Evolutionary conservation across 768 basidiomycete species (phyloP).

Genomic region (Leccinum olivaceopallidum): DNA sequence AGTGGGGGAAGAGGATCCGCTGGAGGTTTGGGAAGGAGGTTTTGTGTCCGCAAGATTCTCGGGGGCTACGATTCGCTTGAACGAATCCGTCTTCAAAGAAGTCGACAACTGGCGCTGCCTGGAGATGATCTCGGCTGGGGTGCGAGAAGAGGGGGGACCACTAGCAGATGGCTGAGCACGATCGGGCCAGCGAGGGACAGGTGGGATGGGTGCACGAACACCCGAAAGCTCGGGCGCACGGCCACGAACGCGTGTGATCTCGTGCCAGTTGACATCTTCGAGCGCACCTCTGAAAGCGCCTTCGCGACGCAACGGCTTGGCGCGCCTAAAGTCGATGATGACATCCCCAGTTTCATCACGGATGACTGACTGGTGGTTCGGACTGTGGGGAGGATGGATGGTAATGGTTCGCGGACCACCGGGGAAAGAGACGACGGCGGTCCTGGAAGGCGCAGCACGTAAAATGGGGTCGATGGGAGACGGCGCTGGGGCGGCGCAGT

Average conservation of each 20-base stretch:
- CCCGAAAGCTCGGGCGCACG: constrained; percentile 12
- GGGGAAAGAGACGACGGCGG: constrained; percentile 18
- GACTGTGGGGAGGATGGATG: constrained; percentile 20
- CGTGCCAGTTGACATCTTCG: constrained; percentile 9
- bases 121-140: constrained; percentile 8
- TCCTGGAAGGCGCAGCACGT: background rate
- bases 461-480: background rate
- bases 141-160: background rate
- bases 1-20: constrained; percentile 1
- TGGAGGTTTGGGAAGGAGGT: background rate
- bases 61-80: constrained; percentile 10
- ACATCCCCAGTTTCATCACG: constrained; percentile 20
- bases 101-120: constrained; percentile 10
- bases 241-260: constrained; percentile 12
- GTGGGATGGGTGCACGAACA: background rate
- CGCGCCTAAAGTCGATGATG: constrained; percentile 12
- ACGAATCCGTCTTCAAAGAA: constrained; percentile 10
- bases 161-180: background rate
- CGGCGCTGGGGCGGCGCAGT: background rate
- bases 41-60: background rate
- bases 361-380: constrained; percentile 14
- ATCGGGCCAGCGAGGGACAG: constrained; percentile 15
- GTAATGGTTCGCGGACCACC: constrained; percentile 25
- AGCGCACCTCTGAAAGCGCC: constrained; percentile 21
- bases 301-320: constrained; percentile 19